These are phyloP conservation scores for Botryotinia calthae DNA, from an alignment of 2,329 filamentous ascomycete genomes.

Conservation along the genomic window DNA sequence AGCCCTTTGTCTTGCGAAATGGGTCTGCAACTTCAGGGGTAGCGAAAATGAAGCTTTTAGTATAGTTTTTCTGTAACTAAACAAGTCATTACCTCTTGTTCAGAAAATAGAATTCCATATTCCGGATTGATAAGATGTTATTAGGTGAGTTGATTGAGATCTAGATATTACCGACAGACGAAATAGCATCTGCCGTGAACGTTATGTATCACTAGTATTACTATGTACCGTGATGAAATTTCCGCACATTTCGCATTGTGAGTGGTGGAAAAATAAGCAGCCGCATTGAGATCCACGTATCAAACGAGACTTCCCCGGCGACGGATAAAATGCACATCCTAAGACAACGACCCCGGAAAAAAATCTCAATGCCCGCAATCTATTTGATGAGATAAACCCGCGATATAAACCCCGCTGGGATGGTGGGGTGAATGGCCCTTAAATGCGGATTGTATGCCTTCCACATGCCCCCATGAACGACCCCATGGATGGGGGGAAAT, in stretches of 20 bases:
- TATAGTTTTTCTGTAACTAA: not conserved
- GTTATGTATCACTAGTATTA: not conserved
- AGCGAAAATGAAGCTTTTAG: not conserved
- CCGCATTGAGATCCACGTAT: constrained; percentile 15
- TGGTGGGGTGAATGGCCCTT: not conserved
- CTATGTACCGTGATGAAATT: not conserved
- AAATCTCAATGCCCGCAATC: not conserved
- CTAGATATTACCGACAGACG: not conserved
- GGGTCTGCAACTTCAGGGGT: not conserved
- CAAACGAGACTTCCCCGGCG: not conserved
- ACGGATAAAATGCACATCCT: constrained; percentile 8
- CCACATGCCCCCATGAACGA: not conserved
- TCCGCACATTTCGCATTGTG: not conserved
- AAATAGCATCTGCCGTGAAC: not conserved
- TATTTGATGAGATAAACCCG: not conserved
- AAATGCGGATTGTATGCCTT: not conserved
- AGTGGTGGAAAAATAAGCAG: constrained; percentile 20
- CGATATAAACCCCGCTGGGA: not conserved
- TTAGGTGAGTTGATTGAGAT: not conserved
- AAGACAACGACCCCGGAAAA: not conserved
- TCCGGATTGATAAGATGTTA: not conserved
- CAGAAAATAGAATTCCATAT: not conserved
- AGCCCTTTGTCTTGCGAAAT: not conserved
- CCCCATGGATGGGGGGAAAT: not conserved
- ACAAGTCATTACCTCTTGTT: not conserved